Percentiles rank a stretch among this genome's conserved stretches.
phyloP scores from a whole-genome alignment of 345 rosid species.

The Zanthoxylum bungeanum region DNA sequence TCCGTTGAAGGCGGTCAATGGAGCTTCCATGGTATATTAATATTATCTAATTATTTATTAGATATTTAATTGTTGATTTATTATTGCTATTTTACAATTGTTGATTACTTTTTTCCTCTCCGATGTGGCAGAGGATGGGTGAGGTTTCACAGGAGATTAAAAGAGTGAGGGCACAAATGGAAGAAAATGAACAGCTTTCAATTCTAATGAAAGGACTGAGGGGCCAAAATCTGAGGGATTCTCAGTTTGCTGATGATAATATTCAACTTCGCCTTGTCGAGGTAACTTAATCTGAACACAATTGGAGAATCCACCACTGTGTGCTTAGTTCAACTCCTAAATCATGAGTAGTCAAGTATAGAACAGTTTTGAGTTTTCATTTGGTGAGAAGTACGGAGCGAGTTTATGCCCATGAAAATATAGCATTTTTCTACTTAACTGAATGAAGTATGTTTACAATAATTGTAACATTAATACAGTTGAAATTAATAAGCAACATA shows the following conservation, averaged over 20 bases:
- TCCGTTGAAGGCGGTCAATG: slow-evolving; percentile 45
- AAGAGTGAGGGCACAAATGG: slow-evolving; percentile 92
- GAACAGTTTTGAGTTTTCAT: not conserved
- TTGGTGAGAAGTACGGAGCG: not conserved
- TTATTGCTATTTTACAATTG: not conserved
- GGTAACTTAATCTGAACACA: slow-evolving; percentile 33
- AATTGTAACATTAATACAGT: not conserved
- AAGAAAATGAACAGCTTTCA: slow-evolving; percentile 77
- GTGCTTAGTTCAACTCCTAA: not conserved
- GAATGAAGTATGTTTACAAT: not conserved
- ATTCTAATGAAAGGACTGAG: slow-evolving; percentile 89
- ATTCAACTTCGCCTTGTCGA: slow-evolving; percentile 81
- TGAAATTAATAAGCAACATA: too few relatives aligned
- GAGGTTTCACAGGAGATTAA: slow-evolving; percentile 89
- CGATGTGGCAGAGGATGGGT: slow-evolving; percentile 58
- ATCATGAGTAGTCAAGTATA: not conserved
- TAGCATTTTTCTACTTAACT: not conserved
- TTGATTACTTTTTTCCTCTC: not conserved
- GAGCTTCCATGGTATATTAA: slow-evolving; percentile 50
- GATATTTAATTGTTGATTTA: not conserved
- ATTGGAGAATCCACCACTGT: not conserved
- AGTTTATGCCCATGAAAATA: not conserved
- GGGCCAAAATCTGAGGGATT: slow-evolving; percentile 85
- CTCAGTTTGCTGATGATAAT: slow-evolving; percentile 73
- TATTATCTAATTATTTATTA: too few relatives aligned